These are phyloP conservation scores for Volvox reticuliferus DNA, from an alignment of 139 green algal species.

Conservation along the genomic window DNA sequence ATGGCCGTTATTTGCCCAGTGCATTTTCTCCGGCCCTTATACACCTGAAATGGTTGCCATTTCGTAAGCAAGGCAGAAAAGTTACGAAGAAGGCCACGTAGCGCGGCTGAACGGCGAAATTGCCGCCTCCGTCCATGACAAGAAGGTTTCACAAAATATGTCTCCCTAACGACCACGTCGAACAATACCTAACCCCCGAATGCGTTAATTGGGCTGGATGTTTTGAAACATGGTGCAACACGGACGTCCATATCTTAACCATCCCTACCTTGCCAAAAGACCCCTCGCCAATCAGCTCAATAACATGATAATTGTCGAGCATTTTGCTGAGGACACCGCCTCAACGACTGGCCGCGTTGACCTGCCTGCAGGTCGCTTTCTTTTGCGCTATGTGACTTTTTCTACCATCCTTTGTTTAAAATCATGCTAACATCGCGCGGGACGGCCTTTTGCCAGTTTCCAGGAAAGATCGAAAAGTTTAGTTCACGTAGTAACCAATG, in stretches of 20 bases:
- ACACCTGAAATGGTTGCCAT: constrained; percentile 80
- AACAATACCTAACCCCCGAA: no score
- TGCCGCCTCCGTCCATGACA: no score
- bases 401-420: not conserved
- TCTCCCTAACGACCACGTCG: no score
- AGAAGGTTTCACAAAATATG: no score
- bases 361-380: not conserved
- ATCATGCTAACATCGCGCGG: not conserved
- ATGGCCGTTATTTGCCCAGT: constrained; percentile 96
- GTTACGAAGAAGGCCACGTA: not conserved
- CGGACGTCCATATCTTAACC: not conserved
- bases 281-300: constrained; percentile 94
- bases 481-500: no score
- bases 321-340: constrained; percentile 45
- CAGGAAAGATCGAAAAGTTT: not conserved
- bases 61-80: not conserved
- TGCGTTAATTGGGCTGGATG: no score
- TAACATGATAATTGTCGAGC: constrained; percentile 94
- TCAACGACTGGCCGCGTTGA: constrained; percentile 3
- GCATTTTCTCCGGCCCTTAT: constrained; percentile 91
- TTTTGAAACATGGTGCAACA: no score
- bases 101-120: no score
- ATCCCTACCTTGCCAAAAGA: constrained; percentile 41
- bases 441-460: not conserved
- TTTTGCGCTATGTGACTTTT: not conserved